Conservation (phyloP, 176 grass and related monocot genomes). For the Oryza australiensis region DNA sequence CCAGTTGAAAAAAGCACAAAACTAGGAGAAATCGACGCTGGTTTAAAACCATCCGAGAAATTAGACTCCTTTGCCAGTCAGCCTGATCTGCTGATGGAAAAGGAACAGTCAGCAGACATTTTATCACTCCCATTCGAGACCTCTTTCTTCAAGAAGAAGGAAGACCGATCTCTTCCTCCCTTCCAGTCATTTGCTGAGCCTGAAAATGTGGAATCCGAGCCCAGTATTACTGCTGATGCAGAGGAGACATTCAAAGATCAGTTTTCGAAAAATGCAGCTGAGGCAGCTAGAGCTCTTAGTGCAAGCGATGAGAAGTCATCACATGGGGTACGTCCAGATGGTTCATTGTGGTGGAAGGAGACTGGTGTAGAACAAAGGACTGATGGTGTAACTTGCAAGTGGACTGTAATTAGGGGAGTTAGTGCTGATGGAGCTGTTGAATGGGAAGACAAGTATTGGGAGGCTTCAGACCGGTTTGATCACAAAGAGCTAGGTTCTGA, state of each 20-base stretch:
- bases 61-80: constrained; percentile 43
- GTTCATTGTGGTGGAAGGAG: constrained; percentile 95
- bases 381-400: constrained; percentile 84
- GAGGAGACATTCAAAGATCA: constrained; percentile 57
- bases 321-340: constrained; percentile 61
- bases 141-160: constrained; percentile 45
- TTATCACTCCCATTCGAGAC: constrained; percentile 78
- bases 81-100: constrained; percentile 77
- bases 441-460: constrained; percentile 99
- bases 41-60: constrained; percentile 55
- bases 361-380: constrained; percentile 74
- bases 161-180: constrained; percentile 74
- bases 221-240: constrained; percentile 22
- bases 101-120: constrained; percentile 54
- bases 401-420: constrained; percentile 89
- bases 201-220: constrained; percentile 47
- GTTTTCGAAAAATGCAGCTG: constrained; percentile 70
- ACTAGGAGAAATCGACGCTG: constrained; percentile 31
- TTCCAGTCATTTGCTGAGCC: constrained; percentile 71
- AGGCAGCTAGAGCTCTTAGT: constrained; percentile 63
- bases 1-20: constrained; percentile 50
- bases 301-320: constrained; percentile 51
- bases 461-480: constrained; percentile 87
- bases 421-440: constrained; percentile 84
- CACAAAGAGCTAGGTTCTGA: constrained; percentile 94